Base-by-base conservation (phyloP, 306 rosid genomes). In the Vachellia pachyceras region DNA sequence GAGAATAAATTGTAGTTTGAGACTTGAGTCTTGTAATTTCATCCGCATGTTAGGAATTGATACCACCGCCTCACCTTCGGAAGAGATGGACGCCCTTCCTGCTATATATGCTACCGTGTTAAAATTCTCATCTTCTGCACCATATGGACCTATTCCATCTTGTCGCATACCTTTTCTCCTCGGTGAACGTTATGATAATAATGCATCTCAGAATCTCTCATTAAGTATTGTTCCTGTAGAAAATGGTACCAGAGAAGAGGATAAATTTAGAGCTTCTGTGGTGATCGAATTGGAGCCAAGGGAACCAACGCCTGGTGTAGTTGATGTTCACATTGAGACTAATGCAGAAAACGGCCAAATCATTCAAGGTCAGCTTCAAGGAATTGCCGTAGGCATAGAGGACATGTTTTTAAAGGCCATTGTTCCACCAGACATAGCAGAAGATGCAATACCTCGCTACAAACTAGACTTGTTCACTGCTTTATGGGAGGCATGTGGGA, bases 401-500 rank as follows among this genome's bases (percentile, higher is more conserved):
- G 98, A 95, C 90, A 89, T 95, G 98, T 95, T 95, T 93, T 94
- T 91, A 46, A 89, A 82, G 87, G 91, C 97, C 46, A 84, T 85
- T 82, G 88, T 89, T 44, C 98, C 99, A 23, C 73, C 86, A 15
- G 94, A 81, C 77, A 69, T 91, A 77, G 80, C 83, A 10, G 84
- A 80, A 82, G 89, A 82, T 40, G 87, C 84, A 33, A 81, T 70
- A 50, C 90, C 92, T 60, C 86, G 57, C 71, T 90, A 93, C 88
- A 84, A 90, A 85, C 84, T 87, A 5, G 89, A 91, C 66, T 86
- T 95, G 84, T 95, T 90, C 85, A 81, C 73, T 76, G 92, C 99
- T 75, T 88, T 95, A 44, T 95, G 99, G 99, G 99, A 91, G 82
- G 98, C 99, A 40, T 95, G 97, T 77, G 99, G 94, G 45, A 79